Base-by-base conservation (phyloP, 441 rosid species). In the Pelargonium fulgidum region DNA sequence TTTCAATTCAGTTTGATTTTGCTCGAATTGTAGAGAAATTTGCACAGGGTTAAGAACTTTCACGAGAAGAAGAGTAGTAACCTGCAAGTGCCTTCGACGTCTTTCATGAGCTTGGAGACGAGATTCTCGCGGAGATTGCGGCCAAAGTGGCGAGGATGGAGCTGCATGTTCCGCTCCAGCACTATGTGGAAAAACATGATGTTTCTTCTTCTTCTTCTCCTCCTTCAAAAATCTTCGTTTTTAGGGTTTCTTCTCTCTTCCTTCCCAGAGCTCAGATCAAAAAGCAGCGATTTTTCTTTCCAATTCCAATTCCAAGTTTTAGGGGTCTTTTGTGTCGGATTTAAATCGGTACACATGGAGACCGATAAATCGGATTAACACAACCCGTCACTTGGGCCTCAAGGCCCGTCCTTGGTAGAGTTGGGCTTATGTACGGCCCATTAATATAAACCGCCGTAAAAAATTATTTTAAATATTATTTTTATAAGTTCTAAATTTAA, bases 41-140 rank as follows among this genome's bases (percentile, higher is more conserved):
- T 20, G 10, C 7, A 8, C 9, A 16, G 3, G 4, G 4, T 20
- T 59, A 59, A 19, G 12, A 17, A 12, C 7, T 11, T 59, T 59
- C 44, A 63, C 7, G 3, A 8, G 16, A 13, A 24, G 17, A 36
- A 22, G 66, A 13, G 39, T 16, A 50, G 50, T 12, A 68, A 93
- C 97, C 93, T 89, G 95, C 96, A 93, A 79, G 97, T 91, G 66
- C 99, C 95, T 72, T 91, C 99, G 36, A 93, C 99, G 75, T 93
- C 99, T 76, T 89, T 91, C 91, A 87, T 89, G 76, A 93, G 93
- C 79, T 89, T 89, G 65, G 99, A 82, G 12, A 88, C 89, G n/a
- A 93, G 89, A 62, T 83, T 89, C 1, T 89, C 95, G n/a, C 93
- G 88, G 69, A 93, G 93, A 71, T 79, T 89, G 24, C 92, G 94